Evolutionary conservation across 768 basidiomycete species (phyloP).

Genomic region (Hygrophorus pudorinus): DNA sequence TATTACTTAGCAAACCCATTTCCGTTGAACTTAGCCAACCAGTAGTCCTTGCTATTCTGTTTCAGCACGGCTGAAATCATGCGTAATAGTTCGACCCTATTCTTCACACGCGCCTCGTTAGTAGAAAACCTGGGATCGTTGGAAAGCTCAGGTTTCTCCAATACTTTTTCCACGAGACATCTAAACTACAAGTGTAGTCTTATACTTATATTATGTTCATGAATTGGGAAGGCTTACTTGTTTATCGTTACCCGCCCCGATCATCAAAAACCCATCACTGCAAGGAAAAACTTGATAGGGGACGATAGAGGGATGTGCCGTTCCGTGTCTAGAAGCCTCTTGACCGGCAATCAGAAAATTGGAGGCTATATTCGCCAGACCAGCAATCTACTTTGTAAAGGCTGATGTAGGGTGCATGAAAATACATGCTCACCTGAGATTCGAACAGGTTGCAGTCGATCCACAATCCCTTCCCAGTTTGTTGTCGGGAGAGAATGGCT

Average conservation of each 20-base stretch:
- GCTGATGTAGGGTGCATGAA: not conserved
- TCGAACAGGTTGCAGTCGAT: constrained; percentile 93
- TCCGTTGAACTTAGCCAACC: constrained; percentile 69
- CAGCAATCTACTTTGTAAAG: constrained; percentile 56
- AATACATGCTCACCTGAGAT: constrained; percentile 51
- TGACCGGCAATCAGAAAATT: constrained; percentile 84
- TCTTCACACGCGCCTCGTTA: constrained; percentile 66
- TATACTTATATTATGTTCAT: not conserved
- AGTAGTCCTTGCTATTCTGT: constrained; percentile 52
- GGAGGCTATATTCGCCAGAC: constrained; percentile 85
- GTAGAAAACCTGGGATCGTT: constrained; percentile 56
- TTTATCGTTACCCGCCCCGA: constrained; percentile 85
- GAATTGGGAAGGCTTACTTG: constrained; percentile 37
- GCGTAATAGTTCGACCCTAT: constrained; percentile 59
- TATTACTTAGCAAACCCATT: constrained; percentile 25
- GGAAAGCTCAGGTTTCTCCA: constrained; percentile 50
- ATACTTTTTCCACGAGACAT: constrained; percentile 51
- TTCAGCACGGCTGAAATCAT: constrained; percentile 56
- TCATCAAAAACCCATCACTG: constrained; percentile 83
- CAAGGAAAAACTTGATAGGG: constrained; percentile 90
- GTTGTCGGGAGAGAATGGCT: constrained; percentile 68
- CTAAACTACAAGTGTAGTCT: constrained; percentile 43
- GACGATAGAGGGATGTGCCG: constrained; percentile 88
- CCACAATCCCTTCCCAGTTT: constrained; percentile 82
- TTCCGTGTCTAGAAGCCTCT: constrained; percentile 83